Evolutionary conservation across 225 moss, liverwort and hornwort genomes (phyloP).

Genomic region (Polytrichum commune): DNA sequence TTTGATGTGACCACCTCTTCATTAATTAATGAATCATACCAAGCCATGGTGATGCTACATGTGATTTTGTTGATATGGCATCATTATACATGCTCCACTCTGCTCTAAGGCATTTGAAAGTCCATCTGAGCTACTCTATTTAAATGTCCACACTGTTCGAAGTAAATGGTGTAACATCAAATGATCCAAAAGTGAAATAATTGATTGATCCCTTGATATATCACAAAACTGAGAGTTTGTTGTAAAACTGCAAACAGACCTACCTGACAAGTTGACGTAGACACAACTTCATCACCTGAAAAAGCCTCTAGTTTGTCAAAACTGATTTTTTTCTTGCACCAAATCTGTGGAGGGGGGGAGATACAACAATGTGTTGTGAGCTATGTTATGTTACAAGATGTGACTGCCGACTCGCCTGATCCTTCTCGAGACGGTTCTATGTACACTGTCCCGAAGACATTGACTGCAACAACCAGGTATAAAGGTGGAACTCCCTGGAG

Average conservation of each 20-base stretch:
- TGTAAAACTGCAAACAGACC: not conserved
- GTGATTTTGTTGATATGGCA: too few species aligned
- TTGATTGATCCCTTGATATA: too few species aligned
- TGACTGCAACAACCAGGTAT: constrained; percentile 41
- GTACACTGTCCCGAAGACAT: constrained; percentile 45
- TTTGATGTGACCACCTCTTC: too few species aligned
- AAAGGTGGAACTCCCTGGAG: constrained; percentile 32
- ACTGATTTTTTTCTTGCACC: not conserved
- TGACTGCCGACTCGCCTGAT: constrained; percentile 27
- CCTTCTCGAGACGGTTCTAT: constrained; percentile 40
- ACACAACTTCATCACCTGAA: not conserved
- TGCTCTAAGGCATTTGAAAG: too few species aligned
- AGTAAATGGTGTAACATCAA: too few species aligned
- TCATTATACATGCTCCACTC: too few species aligned
- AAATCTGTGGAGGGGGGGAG: not conserved
- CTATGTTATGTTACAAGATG: constrained; percentile 19
- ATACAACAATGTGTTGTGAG: not conserved
- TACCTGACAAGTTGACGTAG: not conserved
- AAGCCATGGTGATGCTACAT: too few species aligned
- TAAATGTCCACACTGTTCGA: too few species aligned
- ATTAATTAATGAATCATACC: too few species aligned
- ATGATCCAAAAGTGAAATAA: too few species aligned
- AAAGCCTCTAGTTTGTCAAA: not conserved
- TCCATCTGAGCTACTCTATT: too few species aligned
- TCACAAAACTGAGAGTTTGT: not conserved